Evolutionary conservation across 1,284 basidiomycete species (phyloP).

Genomic region (Puccinia polysora): DNA sequence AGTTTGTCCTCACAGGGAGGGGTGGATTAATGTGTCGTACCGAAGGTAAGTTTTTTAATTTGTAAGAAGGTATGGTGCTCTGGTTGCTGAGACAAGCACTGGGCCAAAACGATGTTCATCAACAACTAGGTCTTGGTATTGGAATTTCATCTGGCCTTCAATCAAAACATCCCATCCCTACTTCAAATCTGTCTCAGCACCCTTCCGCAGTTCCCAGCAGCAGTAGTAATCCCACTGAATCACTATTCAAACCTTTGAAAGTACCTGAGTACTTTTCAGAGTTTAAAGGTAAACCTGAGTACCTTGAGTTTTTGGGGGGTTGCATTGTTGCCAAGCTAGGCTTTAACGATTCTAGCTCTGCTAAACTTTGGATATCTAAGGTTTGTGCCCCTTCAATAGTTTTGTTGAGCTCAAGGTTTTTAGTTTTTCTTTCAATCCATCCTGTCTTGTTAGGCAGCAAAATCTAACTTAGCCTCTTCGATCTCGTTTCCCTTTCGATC

Average conservation of each 20-base stretch:
- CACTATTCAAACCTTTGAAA: slow-evolving; percentile 20
- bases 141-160: slow-evolving; percentile 23
- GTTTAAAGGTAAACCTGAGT: slow-evolving; percentile 40
- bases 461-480: too few relatives aligned
- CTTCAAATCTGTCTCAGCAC: slow-evolving; percentile 15
- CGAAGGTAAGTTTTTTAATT: slow-evolving; percentile 21
- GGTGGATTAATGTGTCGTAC: slow-evolving; percentile 36
- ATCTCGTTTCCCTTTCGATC: too few relatives aligned
- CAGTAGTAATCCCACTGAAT: not conserved
- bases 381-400: too few relatives aligned
- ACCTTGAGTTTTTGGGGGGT: slow-evolving; percentile 29
- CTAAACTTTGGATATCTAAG: slow-evolving; percentile 42
- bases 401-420: too few relatives aligned
- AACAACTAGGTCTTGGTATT: slow-evolving; percentile 14
- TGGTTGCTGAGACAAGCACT: too few relatives aligned
- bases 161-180: slow-evolving; percentile 8
- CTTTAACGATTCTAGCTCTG: slow-evolving; percentile 30
- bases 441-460: too few relatives aligned
- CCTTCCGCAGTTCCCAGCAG: too few relatives aligned
- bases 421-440: too few relatives aligned
- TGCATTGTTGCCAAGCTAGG: slow-evolving; percentile 35
- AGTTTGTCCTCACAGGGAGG: slow-evolving; percentile 29
- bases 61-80: too few relatives aligned
- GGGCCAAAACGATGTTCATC: not conserved
- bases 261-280: slow-evolving; percentile 43